Conservation (phyloP, 306 rosid genomes). For the Vigna angularis region DNA sequence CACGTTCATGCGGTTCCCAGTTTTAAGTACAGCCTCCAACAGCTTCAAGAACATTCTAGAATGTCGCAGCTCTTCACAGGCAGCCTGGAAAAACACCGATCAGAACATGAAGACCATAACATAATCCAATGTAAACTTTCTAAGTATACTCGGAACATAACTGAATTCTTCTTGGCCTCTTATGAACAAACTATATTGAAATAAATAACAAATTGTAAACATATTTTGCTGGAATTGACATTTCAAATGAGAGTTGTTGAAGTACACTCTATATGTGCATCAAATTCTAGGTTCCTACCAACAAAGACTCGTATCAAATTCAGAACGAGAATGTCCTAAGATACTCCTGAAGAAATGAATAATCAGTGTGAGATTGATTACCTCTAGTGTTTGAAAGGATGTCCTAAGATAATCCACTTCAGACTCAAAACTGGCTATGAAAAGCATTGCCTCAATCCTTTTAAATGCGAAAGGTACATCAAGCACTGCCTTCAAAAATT, state of each 20-base stretch:
- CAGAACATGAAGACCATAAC: slow-evolving; percentile 16
- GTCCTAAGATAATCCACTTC: slow-evolving; percentile 83
- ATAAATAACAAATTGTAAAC: not conserved
- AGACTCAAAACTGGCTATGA: slow-evolving; percentile 85
- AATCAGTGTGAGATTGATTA: slow-evolving; percentile 21
- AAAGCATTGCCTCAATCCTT: slow-evolving; percentile 92
- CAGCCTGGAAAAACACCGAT: slow-evolving; percentile 57
- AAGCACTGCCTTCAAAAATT: slow-evolving; percentile 85
- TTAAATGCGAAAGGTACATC: slow-evolving; percentile 86
- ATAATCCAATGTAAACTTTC: not conserved
- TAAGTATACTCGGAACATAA: not conserved
- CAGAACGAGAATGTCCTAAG: not conserved
- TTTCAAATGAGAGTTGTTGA: slow-evolving; percentile 39
- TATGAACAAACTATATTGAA: not conserved
- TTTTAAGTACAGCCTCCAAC: slow-evolving; percentile 92
- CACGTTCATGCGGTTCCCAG: slow-evolving; percentile 97
- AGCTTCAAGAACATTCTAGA: slow-evolving; percentile 96
- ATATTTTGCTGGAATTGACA: not conserved
- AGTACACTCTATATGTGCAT: slow-evolving; percentile 16
- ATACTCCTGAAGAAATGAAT: not conserved
- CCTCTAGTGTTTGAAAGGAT: slow-evolving; percentile 88
- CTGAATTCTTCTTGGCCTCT: not conserved
- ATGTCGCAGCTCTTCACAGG: slow-evolving; percentile 83
- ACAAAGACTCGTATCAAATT: too few relatives aligned
- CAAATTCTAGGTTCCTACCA: too few relatives aligned